Base-by-base conservation (phyloP, 148 eudicot genomes). In the Polygonum aviculare region DNA sequence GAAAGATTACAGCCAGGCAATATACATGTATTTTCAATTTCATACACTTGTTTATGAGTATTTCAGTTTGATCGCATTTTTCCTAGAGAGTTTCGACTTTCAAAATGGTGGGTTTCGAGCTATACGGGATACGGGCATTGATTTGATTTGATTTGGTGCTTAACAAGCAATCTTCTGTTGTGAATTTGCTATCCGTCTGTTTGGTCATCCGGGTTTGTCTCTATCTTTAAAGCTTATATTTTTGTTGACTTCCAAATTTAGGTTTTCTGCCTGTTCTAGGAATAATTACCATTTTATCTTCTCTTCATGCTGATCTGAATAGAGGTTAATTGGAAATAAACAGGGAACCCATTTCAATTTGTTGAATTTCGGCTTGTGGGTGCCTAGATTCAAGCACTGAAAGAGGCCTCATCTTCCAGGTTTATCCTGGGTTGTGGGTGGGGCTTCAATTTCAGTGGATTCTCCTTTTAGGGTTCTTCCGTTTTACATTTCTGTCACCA, bases 201-300 rank as follows among this genome's bases (percentile, higher is more conserved):
- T 75, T 76, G 80, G 80, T 77, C 81, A 77, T 85, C 85, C 80
- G 86, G 84, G 81, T 75, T 86, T 83, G 78, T 77, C 85, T 82
- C 76, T 36, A 69, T 77, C 79, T 62, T 47, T 62, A 55, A 21
- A 40, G 22, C 78, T 75, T 9, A 38, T 75, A 51, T 77, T 51
- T 51, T 44, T 44, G 9, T 44, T 44, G 1, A 9, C 60, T 54
- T 54, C 78, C 72, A 62, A 74, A 65, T 19, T 76, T 78, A 81
- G 84, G 71, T 80, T 84, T 84, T 81, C 38, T 19, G 38, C 12
- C 16, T 81, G 41, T 22, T 81, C 48, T 19, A 12, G 16, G 83
- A 82, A 72, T 44, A 44, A 39, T 54, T 72, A 71, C 67, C 75
- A 65, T 82, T 77, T 33, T 39, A 60, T 83, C 70, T 57, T 67